phyloP scores from a whole-genome alignment of 1,284 basidiomycete genomes.

The Ceratorhiza oryzae-sativae region DNA sequence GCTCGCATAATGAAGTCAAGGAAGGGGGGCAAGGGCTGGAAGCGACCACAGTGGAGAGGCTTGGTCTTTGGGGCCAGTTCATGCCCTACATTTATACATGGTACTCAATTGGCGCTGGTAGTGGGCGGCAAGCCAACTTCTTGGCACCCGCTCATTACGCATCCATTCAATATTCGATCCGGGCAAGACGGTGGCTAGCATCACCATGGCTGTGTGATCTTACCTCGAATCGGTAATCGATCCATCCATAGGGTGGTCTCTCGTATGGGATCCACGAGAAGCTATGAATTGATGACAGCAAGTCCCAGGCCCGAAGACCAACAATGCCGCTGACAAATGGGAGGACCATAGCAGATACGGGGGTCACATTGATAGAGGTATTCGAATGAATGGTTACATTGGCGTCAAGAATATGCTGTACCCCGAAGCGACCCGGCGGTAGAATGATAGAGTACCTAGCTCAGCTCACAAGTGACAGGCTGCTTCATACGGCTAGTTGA shows the following conservation, averaged over 20 bases:
- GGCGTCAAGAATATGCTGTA: not conserved
- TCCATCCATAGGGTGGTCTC: not conserved
- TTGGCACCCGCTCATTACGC: not conserved
- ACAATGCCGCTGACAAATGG: slow-evolving; percentile 2
- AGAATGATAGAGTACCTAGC: not conserved
- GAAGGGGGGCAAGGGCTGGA: not conserved
- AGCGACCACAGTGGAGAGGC: not conserved
- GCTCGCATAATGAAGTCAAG: not conserved
- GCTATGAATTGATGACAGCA: not conserved
- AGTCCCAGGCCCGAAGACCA: not conserved
- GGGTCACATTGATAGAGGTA: not conserved
- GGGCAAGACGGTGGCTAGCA: not conserved
- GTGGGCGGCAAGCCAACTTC: not conserved
- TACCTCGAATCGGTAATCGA: not conserved
- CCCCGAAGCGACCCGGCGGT: not conserved
- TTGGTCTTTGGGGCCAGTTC: not conserved
- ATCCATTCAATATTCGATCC: not conserved
- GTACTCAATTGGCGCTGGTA: not conserved
- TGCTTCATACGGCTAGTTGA: not conserved
- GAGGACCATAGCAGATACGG: not conserved
- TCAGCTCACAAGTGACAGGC: not conserved
- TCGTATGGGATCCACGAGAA: not conserved
- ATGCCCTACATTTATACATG: slow-evolving; percentile 2
- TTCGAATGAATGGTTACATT: not conserved
- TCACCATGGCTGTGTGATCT: slow-evolving; percentile 1